These are phyloP conservation scores for Neurospora crassa DNA, from an alignment of 2,329 filamentous ascomycete species.

Conservation along the genomic window DNA sequence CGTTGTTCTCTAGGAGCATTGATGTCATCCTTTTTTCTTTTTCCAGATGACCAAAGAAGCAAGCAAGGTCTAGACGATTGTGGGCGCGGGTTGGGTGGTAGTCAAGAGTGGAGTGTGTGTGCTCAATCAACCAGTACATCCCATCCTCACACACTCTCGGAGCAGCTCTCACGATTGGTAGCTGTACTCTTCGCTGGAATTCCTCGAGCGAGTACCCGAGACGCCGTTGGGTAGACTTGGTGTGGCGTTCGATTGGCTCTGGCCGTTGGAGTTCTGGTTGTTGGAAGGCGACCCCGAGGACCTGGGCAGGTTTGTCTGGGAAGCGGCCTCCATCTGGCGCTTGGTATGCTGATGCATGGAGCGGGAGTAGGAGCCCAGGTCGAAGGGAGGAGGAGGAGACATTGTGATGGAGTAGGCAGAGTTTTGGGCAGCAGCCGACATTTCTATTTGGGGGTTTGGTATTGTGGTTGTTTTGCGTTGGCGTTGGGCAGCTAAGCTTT, in stretches of 20 bases:
- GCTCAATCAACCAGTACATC: neutral
- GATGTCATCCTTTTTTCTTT: neutral
- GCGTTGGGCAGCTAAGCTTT: neutral
- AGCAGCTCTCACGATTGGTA: constrained; percentile 13
- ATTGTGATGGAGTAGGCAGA: constrained; percentile 14
- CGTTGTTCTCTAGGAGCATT: neutral
- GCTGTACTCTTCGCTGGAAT: constrained; percentile 13
- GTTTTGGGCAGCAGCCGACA: constrained; percentile 15
- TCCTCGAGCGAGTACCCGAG: constrained; percentile 8
- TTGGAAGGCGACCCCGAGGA: constrained; percentile 5
- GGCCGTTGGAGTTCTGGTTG: constrained; percentile 10
- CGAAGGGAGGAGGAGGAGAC: constrained; percentile 20
- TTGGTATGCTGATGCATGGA: constrained; percentile 58
- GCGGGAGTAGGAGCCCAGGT: constrained; percentile 38
- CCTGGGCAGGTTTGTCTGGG: constrained; percentile 32
- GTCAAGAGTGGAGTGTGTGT: neutral
- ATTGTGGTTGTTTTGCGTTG: neutral
- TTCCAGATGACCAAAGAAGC: neutral
- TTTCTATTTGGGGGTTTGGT: constrained; percentile 3
- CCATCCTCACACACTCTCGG: neutral
- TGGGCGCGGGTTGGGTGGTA: neutral
- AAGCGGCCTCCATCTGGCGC: constrained; percentile 52
- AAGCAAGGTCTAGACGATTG: neutral
- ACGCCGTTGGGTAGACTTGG: constrained; percentile 20
- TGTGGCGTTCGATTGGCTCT: constrained; percentile 10